Evolutionary conservation across 495 filamentous ascomycete genomes (phyloP).

Genomic region (Penicillium mononematosum): DNA sequence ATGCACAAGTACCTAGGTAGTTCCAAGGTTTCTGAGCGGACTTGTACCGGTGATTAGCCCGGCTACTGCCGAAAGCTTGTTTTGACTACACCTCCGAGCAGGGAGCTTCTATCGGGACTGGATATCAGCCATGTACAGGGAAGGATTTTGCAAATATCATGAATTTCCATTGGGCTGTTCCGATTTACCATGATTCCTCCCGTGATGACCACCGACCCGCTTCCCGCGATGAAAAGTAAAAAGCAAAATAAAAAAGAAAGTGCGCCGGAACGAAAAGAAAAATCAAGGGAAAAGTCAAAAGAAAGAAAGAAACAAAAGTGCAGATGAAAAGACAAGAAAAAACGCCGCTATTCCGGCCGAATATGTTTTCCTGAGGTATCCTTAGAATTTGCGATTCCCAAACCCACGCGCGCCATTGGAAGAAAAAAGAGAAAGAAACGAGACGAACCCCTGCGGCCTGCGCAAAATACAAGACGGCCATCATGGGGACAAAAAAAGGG

Average conservation of each 20-base stretch:
- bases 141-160: background rate
- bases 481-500: background rate
- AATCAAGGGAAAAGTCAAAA: background rate
- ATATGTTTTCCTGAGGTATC: conserved; percentile 15
- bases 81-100: background rate
- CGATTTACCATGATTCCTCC: conserved; percentile 4
- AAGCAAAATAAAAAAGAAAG: background rate
- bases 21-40: conserved; percentile 9
- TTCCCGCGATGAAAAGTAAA: background rate
- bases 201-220: background rate
- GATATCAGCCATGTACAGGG: background rate
- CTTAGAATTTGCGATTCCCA: conserved; percentile 10
- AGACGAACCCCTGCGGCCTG: conserved; percentile 8
- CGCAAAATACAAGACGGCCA: conserved; percentile 11
- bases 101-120: background rate
- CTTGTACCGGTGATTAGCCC: background rate
- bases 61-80: conserved; percentile 1
- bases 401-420: conserved; percentile 13
- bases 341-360: conserved; percentile 12
- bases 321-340: background rate
- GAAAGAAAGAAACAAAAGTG: conserved; percentile 13
- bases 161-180: background rate
- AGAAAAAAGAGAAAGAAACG: background rate
- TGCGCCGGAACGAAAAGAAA: background rate
- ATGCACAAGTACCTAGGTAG: background rate